Percentiles rank a stretch among this genome's conserved stretches.
Evolutionary conservation across 148 eudicot species (phyloP).

Genomic region (Rhododendron henanense): DNA sequence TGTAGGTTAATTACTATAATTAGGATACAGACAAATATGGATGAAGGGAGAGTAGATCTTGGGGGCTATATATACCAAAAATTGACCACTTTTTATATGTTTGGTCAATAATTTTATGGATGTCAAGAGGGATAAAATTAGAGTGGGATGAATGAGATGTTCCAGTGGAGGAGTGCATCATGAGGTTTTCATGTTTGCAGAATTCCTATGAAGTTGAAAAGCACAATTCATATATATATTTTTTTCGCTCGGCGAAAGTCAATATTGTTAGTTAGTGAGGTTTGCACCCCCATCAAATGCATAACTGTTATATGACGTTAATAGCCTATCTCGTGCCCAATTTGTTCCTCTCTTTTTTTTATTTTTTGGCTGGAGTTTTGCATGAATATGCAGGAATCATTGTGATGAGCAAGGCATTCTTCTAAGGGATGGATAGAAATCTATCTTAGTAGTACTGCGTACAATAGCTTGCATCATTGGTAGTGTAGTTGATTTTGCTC

Average conservation of each 20-base stretch:
- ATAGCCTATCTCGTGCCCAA: not conserved
- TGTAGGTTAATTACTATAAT: not conserved
- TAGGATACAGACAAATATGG: not conserved
- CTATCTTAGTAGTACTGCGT: not conserved
- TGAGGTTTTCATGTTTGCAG: not conserved
- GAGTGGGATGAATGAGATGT: not conserved
- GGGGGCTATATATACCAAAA: not conserved
- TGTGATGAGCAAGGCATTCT: not conserved
- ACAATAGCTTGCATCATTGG: not conserved
- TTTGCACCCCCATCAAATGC: too few relatives aligned
- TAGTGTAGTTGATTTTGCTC: not conserved
- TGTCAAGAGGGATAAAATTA: not conserved
- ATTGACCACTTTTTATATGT: not conserved
- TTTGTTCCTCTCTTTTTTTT: not conserved
- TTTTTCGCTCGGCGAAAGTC: too few relatives aligned
- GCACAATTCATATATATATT: not conserved
- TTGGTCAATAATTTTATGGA: not conserved
- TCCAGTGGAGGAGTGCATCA: not conserved
- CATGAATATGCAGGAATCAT: not conserved
- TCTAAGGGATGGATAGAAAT: not conserved
- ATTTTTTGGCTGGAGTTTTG: not conserved
- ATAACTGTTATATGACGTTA: not conserved
- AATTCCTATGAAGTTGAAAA: not conserved
- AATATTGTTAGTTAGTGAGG: too few relatives aligned
- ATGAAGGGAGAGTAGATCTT: not conserved